Evolutionary conservation across 371 early-diverging fungal species (phyloP), one percentile per base, ranked within the genome.

Genomic region (Actinomortierella ambigua): DNA sequence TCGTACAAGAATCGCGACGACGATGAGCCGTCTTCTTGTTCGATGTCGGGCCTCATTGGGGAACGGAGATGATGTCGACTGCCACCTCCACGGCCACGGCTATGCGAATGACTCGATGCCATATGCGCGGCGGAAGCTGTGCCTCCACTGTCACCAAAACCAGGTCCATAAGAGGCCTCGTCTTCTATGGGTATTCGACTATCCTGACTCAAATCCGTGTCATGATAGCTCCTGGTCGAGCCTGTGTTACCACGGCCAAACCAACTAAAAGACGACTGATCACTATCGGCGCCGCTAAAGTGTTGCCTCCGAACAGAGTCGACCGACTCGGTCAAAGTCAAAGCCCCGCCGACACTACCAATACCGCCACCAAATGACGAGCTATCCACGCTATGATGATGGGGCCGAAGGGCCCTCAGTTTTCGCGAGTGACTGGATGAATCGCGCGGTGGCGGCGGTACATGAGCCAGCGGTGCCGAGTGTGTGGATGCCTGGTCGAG

Each of bases 161-260:
- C 51, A 1, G 44, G 20, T 13, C 13, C 24, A 0, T 39, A 55
- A 52, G 39, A 47, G 13, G 29, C 34, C 23, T 64, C 63, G 0
- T 57, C 59, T 6, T 47, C 48, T 0, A 44, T 42, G 22, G 63
- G 60, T 15, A 46, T 70, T 8, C 48, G 18, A 43, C 54, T 55
- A 48, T 49, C 8, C 6, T 70, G 61, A 48, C 65, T 62, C 1
- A 61, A 62, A 3, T 65, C 61, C 26, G 59, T 49, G 46, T 70
- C 71, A 15, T 62, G 65, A 41, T 70, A 70, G 15, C 62, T 65
- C 14, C 61, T 28, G 7, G 62, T 49, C 14, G 71, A 70, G 27
- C 71, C 65, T 22, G 66, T 62, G 9, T 54, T 65, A 7, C 66
- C 73, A 22, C 56, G 62, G 4, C 63, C 66, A 39, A 62, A 71